These are phyloP conservation scores for Fraxinus velutina DNA, from an alignment of 305 asterid species.

Conservation along the genomic window DNA sequence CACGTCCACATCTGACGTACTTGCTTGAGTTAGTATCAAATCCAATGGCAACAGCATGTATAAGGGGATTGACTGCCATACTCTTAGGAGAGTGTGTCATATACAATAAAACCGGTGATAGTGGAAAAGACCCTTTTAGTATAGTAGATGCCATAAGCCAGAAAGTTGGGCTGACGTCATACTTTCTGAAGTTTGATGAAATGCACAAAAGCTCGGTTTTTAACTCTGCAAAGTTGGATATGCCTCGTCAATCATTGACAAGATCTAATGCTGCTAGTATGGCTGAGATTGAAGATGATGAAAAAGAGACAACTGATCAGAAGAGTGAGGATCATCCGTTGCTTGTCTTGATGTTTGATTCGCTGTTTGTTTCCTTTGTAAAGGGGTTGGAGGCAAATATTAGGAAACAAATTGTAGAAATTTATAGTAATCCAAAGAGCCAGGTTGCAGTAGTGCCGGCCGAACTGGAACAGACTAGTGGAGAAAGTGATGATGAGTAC, in stretches of 20 bases:
- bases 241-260: slow-evolving; percentile 60
- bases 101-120: slow-evolving; percentile 49
- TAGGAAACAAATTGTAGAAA: slow-evolving; percentile 65
- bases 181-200: slow-evolving; percentile 70
- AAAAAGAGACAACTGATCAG: slow-evolving; percentile 48
- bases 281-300: slow-evolving; percentile 85
- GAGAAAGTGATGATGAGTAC: slow-evolving; percentile 68
- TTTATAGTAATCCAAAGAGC: slow-evolving; percentile 76
- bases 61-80: slow-evolving; percentile 74
- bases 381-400: slow-evolving; percentile 63
- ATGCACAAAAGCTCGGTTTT: slow-evolving; percentile 69
- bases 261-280: slow-evolving; percentile 79
- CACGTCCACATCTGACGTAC: slow-evolving; percentile 81
- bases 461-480: slow-evolving; percentile 68
- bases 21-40: slow-evolving; percentile 70
- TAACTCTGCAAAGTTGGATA: slow-evolving; percentile 61
- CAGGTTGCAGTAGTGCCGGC: slow-evolving; percentile 87
- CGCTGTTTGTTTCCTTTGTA: slow-evolving; percentile 62
- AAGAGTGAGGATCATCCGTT: slow-evolving; percentile 68
- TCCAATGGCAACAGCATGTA: slow-evolving; percentile 50
- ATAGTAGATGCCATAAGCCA: slow-evolving; percentile 80
- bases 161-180: slow-evolving; percentile 73
- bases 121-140: slow-evolving; percentile 54
- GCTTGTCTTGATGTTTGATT: slow-evolving; percentile 65
- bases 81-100: slow-evolving; percentile 71